phyloP scores from a whole-genome alignment of 1,284 basidiomycete genomes.

The Ustilago nuda region DNA sequence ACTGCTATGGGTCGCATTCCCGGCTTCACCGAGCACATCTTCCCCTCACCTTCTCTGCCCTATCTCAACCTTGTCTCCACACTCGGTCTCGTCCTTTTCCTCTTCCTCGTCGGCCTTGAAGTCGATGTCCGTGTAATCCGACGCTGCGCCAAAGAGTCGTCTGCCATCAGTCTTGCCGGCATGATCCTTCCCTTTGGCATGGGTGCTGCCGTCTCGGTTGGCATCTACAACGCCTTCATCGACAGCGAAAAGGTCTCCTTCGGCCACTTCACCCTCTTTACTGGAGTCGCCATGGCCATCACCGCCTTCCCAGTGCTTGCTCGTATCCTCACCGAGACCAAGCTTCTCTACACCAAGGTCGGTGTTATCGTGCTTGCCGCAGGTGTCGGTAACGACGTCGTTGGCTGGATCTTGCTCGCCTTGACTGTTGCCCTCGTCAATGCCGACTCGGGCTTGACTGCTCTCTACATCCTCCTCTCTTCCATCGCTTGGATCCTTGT shows the following conservation, averaged over 20 bases:
- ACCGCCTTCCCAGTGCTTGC: slow-evolving; percentile 88
- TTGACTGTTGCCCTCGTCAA: slow-evolving; percentile 91
- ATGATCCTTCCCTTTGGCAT: slow-evolving; percentile 84
- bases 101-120: slow-evolving; percentile 91
- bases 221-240: slow-evolving; percentile 85
- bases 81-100: slow-evolving; percentile 76
- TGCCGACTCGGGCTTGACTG: slow-evolving; percentile 77
- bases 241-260: slow-evolving; percentile 74
- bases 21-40: slow-evolving; percentile 64
- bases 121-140: slow-evolving; percentile 84
- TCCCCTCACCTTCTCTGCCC: slow-evolving; percentile 74
- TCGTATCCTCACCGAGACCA: slow-evolving; percentile 73
- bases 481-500: slow-evolving; percentile 85
- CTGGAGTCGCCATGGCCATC: slow-evolving; percentile 89
- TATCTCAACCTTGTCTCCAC: slow-evolving; percentile 90
- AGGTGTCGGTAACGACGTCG: slow-evolving; percentile 85
- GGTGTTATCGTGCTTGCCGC: slow-evolving; percentile 93
- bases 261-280: slow-evolving; percentile 92
- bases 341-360: slow-evolving; percentile 88
- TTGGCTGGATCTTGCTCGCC: slow-evolving; percentile 78
- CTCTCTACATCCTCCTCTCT: slow-evolving; percentile 83
- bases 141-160: slow-evolving; percentile 58
- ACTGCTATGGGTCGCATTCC: slow-evolving; percentile 66
- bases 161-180: slow-evolving; percentile 75
- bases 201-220: slow-evolving; percentile 83